Conservation (phyloP, 768 basidiomycete genomes). For the Chalciporus pseudorubinellus region DNA sequence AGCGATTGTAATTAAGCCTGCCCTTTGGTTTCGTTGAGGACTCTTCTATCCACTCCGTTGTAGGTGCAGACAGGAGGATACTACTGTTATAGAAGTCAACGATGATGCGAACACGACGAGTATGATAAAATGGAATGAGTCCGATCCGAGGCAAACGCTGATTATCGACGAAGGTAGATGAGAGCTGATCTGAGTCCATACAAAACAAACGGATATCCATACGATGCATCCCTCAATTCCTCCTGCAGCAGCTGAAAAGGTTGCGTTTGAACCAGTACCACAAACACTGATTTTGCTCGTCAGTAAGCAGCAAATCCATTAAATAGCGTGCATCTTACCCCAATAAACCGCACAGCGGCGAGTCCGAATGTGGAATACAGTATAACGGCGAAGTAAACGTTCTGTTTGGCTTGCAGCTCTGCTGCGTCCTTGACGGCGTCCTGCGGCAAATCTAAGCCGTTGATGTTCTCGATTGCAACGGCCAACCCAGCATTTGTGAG, state of each 20-base stretch:
- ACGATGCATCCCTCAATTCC: constrained; percentile 44
- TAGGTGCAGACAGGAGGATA: constrained; percentile 21
- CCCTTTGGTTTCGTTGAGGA: constrained; percentile 18
- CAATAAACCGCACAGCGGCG: constrained; percentile 67
- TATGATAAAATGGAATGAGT: constrained; percentile 26
- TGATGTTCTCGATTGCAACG: constrained; percentile 73
- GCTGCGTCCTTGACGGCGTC: constrained; percentile 40
- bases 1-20: constrained; percentile 10
- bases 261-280: constrained; percentile 83
- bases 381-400: constrained; percentile 72
- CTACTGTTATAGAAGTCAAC: constrained; percentile 14
- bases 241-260: constrained; percentile 77
- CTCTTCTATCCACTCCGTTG: constrained; percentile 24
- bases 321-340: constrained; percentile 49
- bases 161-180: constrained; percentile 35
- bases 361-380: constrained; percentile 78
- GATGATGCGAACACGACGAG: constrained; percentile 14
- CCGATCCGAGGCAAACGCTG: constrained; percentile 15
- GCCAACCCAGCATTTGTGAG: constrained; percentile 66
- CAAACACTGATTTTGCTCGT: constrained; percentile 54
- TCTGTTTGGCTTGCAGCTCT: constrained; percentile 46
- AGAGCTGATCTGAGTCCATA: constrained; percentile 26
- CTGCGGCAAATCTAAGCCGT: constrained; percentile 49
- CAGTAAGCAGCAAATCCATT: background rate
- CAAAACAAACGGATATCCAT: constrained; percentile 18